Conservation (phyloP, 2,329 filamentous ascomycete species). For the Claviceps sp. region DNA sequence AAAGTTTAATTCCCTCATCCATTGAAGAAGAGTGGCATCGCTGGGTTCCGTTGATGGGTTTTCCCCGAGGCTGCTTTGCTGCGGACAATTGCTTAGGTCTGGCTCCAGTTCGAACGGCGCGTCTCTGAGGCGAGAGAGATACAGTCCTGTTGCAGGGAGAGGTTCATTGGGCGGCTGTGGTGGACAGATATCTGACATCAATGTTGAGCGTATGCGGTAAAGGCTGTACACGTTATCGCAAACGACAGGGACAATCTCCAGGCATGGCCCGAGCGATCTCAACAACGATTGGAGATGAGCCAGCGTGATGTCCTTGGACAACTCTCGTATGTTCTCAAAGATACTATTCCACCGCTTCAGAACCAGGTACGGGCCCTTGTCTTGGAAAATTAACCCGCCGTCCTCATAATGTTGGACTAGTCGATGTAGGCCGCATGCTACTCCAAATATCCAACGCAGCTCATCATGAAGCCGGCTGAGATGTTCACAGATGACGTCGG, state of each 20-base stretch:
- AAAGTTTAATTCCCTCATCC: slow-evolving; percentile 9
- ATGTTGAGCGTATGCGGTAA: neutral
- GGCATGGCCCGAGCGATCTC: neutral
- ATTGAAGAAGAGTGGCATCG: neutral
- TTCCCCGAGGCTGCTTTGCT: neutral
- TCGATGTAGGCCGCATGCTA: neutral
- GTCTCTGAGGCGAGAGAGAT: neutral
- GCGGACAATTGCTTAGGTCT: neutral
- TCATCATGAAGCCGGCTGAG: neutral
- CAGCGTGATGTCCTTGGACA: neutral
- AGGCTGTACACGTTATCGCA: neutral
- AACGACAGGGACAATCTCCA: neutral
- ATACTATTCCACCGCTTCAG: neutral
- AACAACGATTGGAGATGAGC: too few relatives aligned
- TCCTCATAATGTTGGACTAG: neutral
- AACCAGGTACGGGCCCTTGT: neutral
- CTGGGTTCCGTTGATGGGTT: neutral
- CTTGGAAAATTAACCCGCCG: neutral
- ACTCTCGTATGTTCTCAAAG: neutral
- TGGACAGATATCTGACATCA: neutral
- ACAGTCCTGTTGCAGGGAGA: neutral
- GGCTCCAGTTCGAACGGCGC: neutral
- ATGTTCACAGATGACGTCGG: neutral
- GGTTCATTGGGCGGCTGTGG: neutral
- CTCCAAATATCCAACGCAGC: neutral